Base-by-base conservation (phyloP, 1,284 basidiomycete genomes). In the Cutaneotrichosporon dermatis region DNA sequence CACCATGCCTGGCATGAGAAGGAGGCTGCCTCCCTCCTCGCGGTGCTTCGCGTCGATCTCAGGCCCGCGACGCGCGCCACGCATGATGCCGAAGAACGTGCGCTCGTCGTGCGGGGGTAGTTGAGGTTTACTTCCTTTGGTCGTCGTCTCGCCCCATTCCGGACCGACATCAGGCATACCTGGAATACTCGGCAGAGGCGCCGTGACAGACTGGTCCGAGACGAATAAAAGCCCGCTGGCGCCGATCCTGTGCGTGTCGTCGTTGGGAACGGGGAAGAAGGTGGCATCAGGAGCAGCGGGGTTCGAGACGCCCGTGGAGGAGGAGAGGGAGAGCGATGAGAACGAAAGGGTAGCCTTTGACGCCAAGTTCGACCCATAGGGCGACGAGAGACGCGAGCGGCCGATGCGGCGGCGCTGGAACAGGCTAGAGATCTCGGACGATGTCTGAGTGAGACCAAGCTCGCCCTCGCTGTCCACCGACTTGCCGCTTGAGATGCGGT, bases 221-320 rank as follows among this genome's bases (percentile, higher is more conserved):
- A 81, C 76, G 40, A 81, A 81, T 50, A 84, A 79, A 46, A 84
- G 70, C 12, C 81, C 82, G 6, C 83, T 82, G 54, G 91, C 90
- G 8, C 93, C 93, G 49, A 93, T 83, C n/a, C 90, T 86, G 58
- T 85, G 74, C 0, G 90, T 93, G 4, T 87, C 86, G 70, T 95
- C 89, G 2, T 75, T 74, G 1, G 88, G 85, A 0, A 95, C 83
- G 3, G 88, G 85, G 69, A 86, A 91, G 74, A 85, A 92, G 1
- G 66, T 53, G 7, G 66, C 62, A 39, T 70, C 54, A 51, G 48
- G 53, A 11, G 65, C 46, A 11, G 54, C n/a, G 13, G 55, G 55
- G 13, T 41, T 37, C 4, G 55, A 34, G 25, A 46, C 48, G 33
- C 58, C 46, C 25, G 25, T 25, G 25, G 48, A 42, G 43, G 56